Conservation (phyloP, 139 green algal genomes). For the Yamagishiella unicocca region DNA sequence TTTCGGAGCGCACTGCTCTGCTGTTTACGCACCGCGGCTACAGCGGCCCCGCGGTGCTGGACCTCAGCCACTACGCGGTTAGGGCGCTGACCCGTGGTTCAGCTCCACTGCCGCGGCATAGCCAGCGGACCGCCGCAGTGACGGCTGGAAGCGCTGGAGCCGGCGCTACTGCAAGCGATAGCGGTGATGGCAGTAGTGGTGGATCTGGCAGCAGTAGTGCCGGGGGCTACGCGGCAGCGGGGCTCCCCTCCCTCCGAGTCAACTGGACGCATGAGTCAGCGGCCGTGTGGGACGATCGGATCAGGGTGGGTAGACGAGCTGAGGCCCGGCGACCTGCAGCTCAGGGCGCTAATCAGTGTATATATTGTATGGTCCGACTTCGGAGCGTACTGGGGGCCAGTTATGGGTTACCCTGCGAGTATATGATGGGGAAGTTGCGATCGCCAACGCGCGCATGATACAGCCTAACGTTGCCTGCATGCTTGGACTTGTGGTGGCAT, state of each 20-base stretch:
- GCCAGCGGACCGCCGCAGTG: background rate
- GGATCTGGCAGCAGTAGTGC: background rate
- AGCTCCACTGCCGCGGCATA: background rate
- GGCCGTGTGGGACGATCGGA: conserved; percentile 67
- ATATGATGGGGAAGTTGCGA: too few species aligned
- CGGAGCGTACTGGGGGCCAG: too few species aligned
- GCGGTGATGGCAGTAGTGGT: background rate
- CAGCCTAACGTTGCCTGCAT: too few species aligned
- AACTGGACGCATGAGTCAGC: conserved; percentile 76
- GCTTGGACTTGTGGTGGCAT: too few species aligned
- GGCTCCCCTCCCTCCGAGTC: conserved; percentile 56
- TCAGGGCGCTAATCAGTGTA: background rate
- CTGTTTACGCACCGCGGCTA: conserved; percentile 92
- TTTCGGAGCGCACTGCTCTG: conserved; percentile 76
- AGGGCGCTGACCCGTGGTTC: conserved; percentile 53
- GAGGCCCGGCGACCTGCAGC: background rate
- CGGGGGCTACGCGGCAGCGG: background rate
- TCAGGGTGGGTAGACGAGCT: conserved; percentile 50
- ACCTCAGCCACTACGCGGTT: conserved; percentile 82
- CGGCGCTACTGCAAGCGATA: background rate
- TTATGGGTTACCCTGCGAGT: too few species aligned
- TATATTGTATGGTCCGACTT: too few species aligned
- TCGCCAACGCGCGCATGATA: too few species aligned
- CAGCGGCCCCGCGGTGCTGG: conserved; percentile 86
- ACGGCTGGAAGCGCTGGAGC: conserved; percentile 19